Conservation (phyloP, 306 rosid genomes). For the Prunus mira region DNA sequence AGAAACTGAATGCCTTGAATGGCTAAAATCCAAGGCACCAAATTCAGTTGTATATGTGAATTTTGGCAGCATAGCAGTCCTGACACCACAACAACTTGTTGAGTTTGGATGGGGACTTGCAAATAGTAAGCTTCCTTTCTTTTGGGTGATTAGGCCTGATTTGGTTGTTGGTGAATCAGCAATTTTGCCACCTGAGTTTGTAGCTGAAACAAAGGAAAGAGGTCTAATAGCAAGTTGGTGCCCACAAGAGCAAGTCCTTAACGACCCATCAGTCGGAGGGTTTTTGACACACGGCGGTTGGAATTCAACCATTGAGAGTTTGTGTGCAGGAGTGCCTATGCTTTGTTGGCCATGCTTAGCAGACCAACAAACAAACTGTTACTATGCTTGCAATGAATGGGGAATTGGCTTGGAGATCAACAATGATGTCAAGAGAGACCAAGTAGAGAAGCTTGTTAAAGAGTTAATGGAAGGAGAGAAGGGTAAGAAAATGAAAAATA, state of each 20-base stretch:
- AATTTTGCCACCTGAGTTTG: background rate
- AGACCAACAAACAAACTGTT: conserved; percentile 13
- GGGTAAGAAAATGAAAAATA: conserved; percentile 16
- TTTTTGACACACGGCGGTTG: conserved; percentile 20
- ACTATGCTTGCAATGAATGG: conserved; percentile 11
- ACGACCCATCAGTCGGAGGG: conserved; percentile 11
- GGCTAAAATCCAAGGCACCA: conserved; percentile 2
- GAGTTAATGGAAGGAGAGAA: conserved; percentile 19
- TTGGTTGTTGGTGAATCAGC: background rate
- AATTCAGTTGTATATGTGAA: conserved; percentile 15
- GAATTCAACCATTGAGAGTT: conserved; percentile 19
- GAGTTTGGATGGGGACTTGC: conserved; percentile 21
- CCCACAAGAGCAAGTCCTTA: conserved; percentile 23
- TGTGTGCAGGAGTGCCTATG: conserved; percentile 20
- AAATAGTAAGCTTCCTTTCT: conserved; percentile 9
- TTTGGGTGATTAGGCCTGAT: conserved; percentile 22
- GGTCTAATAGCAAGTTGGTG: conserved; percentile 14
- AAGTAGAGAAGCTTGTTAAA: conserved; percentile 9
- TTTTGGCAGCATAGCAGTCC: conserved; percentile 1
- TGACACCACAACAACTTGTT: background rate
- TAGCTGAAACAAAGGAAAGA: background rate
- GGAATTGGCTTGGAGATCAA: conserved; percentile 21
- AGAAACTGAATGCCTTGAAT: conserved; percentile 7
- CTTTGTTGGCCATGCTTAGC: conserved; percentile 12
- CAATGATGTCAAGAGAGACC: conserved; percentile 19